Percentiles rank a stretch among this genome's conserved stretches.
Conservation (phyloP, 257 asterid species). For the Eucommia ulmoides region DNA sequence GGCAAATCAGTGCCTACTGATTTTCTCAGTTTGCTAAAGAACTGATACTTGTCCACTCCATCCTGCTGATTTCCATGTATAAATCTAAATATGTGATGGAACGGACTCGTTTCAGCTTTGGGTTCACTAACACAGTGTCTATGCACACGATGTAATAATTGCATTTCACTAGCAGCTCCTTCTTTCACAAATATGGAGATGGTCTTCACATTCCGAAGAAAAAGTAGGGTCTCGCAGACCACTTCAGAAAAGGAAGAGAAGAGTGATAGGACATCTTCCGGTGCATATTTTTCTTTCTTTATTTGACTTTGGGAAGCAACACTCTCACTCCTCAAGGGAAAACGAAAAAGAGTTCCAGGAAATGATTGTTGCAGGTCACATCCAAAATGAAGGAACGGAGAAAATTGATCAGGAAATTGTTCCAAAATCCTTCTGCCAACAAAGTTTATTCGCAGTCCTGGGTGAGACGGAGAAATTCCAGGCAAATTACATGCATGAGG, state of each 20-base stretch:
- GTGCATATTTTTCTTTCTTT: constrained; percentile 65
- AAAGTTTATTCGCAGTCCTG: constrained; percentile 86
- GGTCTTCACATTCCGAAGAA: constrained; percentile 67
- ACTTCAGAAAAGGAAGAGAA: constrained; percentile 76
- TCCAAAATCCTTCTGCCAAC: constrained; percentile 65
- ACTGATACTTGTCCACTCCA: constrained; percentile 47
- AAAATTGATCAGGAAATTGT: constrained; percentile 96
- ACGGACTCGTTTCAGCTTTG: constrained; percentile 43
- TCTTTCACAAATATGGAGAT: constrained; percentile 80
- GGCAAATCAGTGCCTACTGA: constrained; percentile 41
- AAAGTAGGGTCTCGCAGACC: constrained; percentile 72
- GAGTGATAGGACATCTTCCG: constrained; percentile 74
- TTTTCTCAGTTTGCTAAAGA: constrained; percentile 55
- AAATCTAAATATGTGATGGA: constrained; percentile 53
- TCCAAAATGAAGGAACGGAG: constrained; percentile 89
- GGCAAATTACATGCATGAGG: constrained; percentile 95
- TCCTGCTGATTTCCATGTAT: constrained; percentile 50
- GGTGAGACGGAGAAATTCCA: constrained; percentile 92
- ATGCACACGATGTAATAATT: constrained; percentile 63
- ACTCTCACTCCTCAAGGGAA: constrained; percentile 67
- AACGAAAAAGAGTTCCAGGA: constrained; percentile 92
- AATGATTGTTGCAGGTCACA: constrained; percentile 75
- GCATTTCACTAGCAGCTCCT: constrained; percentile 71
- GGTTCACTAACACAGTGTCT: constrained; percentile 53
- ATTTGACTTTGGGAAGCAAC: constrained; percentile 91